Evolutionary conservation across 805 yeast species (phyloP).

Genomic region (Starmerella davenportii): DNA sequence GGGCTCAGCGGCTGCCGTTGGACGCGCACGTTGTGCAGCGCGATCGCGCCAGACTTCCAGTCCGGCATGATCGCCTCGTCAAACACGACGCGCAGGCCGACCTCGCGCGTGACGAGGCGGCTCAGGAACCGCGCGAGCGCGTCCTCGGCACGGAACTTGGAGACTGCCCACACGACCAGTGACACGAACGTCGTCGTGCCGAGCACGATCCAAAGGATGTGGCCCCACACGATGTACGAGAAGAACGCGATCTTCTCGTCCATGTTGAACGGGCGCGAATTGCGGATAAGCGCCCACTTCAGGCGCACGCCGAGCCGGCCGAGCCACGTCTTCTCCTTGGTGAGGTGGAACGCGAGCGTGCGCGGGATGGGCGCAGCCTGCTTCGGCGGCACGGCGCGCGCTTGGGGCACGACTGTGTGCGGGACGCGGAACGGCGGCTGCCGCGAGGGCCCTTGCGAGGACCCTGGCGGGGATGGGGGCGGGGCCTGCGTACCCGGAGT

Average conservation of each 20-base stretch:
- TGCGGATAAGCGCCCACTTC: constrained; percentile 60
- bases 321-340: constrained; percentile 27
- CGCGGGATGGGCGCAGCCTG: constrained; percentile 6
- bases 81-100: constrained; percentile 67
- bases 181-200: constrained; percentile 92
- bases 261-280: constrained; percentile 70
- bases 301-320: constrained; percentile 31
- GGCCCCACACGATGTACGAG: constrained; percentile 84
- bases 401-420: not conserved
- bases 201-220: constrained; percentile 54
- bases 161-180: constrained; percentile 51
- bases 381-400: constrained; percentile 2
- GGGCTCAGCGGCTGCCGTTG: constrained; percentile 48
- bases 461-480: constrained; percentile 63
- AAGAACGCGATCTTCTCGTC: constrained; percentile 83
- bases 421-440: not conserved
- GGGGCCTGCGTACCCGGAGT: constrained; percentile 27
- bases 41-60: constrained; percentile 75
- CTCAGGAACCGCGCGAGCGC: constrained; percentile 68
- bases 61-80: constrained; percentile 90
- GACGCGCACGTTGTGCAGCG: constrained; percentile 69
- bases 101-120: constrained; percentile 62
- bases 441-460: too few species aligned
- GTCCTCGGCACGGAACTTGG: constrained; percentile 80
- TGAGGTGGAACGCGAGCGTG: constrained; percentile 28